Evolutionary conservation across 768 basidiomycete species (phyloP), one percentile per base, ranked within the genome.

Genomic region (Chalciporus piperatus): DNA sequence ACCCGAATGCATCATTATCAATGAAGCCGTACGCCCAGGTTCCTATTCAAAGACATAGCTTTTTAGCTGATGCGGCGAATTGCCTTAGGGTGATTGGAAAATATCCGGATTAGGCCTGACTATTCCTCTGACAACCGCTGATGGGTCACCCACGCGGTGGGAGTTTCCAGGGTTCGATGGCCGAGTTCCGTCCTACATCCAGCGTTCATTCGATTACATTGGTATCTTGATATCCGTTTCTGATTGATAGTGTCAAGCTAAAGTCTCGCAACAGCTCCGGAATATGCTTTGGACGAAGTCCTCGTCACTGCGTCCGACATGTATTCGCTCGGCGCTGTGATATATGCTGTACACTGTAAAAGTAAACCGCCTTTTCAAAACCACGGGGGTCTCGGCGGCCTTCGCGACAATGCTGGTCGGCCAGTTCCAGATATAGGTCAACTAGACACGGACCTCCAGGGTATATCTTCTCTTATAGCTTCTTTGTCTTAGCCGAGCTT

Each of bases 11-110:
- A 81, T 99, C 50, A 75, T 98, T 7, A 87, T 99, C 64, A 99
- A 97, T 64, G 81, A 81, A 52, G 83, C 91, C 55, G 94, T 95
- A 50, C 69, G 85, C 68, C 16, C 19, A 65, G 56, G 44, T 41
- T 16, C 35, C 23, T 41, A 17, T 23, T 9, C 12, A 17, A 4
- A 35, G 45, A 28, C 20, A 43, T 46, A 25, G 52, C 25, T 17
- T 3, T 27, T 4, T 25, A 40, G 20, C 27, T 43, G 41, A 59
- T 16, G 14, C 22, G 22, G 39, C 32, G 14, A 40, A n/a, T 41
- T 22, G n/a, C 41, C 47, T 14, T 59, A 96, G 92, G 96, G 97
- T 28, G 97, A 99, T 69, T 99, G 97, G 97, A 99, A 98, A 72
- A 80, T 99, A 30, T 84, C 88, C 16, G 95, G 93, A 2, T 76